Evolutionary conservation across 2,329 filamentous ascomycete genomes (phyloP), one percentile per base, ranked within the genome.

Genomic region (Curvularia lunata): DNA sequence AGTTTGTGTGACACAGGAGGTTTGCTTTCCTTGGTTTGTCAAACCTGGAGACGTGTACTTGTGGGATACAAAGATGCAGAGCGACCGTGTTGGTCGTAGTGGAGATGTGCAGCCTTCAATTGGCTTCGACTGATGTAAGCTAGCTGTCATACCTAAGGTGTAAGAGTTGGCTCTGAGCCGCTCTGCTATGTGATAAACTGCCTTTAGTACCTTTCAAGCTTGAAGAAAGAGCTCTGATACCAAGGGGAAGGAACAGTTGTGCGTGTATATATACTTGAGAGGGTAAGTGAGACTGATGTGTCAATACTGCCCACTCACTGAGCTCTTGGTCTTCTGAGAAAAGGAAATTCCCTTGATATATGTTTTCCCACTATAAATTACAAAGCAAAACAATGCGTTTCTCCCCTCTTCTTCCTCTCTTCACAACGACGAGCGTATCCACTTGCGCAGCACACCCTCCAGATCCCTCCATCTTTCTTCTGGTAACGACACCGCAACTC

Each of bases 401-500:
- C 41, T 54, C 60, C 38, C 61, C 54, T 8, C 18, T 64, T 10
- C 40, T 45, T 12, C 32, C 32, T 10, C 32, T 64, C n/a, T 21
- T 66, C 5, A 40, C 54, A 9, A 19, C 56, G 2, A 41, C 56
- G 5, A 48, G 51, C 25, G 45, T 57, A 9, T 43, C 61, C 4
- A 10, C 65, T 1, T 46, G 48, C 23, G 21, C 58, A 3, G 65
- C 67, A 9, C 57, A 63, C 3, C 63, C 63, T 2, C 56, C 64
- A 25, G 45, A 63, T 12, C 57, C 65, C 28, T 65, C 58, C 40
- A 59, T 72, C 54, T 78, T 79, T 70, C 70, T 75, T 55, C 75
- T 80, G 56, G 75, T 79, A n/a, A 79, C 78, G 2, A 76, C 77
- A 16, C 59, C 71, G 45, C 72, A 74, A 51, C 53, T 63, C 32